These are phyloP conservation scores for Pythium rhizo-oryzae DNA, from an alignment of 352 stramenopile genomes.

Conservation along the genomic window DNA sequence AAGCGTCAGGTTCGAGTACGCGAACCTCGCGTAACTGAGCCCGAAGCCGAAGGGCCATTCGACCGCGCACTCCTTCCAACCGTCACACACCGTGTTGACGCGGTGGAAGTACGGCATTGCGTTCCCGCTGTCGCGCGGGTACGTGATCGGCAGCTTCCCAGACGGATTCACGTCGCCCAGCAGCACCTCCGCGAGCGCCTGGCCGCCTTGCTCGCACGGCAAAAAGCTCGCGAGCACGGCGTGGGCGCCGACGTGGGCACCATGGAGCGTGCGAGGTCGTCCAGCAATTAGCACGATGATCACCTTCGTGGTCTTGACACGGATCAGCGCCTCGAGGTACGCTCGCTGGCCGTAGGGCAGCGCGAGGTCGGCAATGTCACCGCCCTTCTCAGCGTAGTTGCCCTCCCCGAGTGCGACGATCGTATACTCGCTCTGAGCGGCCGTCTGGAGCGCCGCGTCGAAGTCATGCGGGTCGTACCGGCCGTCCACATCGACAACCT, in stretches of 20 bases:
- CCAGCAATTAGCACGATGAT: conserved; percentile 73
- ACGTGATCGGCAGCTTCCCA: conserved; percentile 80
- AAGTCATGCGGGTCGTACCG: conserved; percentile 40
- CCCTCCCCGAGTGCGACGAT: conserved; percentile 73
- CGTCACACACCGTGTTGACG: conserved; percentile 60
- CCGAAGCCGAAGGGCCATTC: conserved; percentile 73
- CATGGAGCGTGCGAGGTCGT: conserved; percentile 58
- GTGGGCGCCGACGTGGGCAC: conserved; percentile 42
- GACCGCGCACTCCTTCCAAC: conserved; percentile 52
- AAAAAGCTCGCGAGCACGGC: conserved; percentile 76
- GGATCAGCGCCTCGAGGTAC: conserved; percentile 63
- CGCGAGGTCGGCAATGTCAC: conserved; percentile 63
- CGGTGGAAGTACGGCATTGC: conserved; percentile 71
- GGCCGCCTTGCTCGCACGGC: conserved; percentile 77
- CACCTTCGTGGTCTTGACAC: conserved; percentile 63
- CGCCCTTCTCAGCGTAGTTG: conserved; percentile 84
- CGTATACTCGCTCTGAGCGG: conserved; percentile 65
- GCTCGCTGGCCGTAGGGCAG: conserved; percentile 57
- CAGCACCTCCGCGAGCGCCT: conserved; percentile 70
- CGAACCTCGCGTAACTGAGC: conserved; percentile 68
- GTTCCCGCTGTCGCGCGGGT: conserved; percentile 48
- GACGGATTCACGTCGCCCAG: conserved; percentile 74
- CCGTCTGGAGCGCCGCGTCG: conserved; percentile 43
- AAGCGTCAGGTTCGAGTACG: conserved; percentile 55
- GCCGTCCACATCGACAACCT: conserved; percentile 57